Evolutionary conservation across 225 moss, liverwort and hornwort species (phyloP), one percentile per base, ranked within the genome.

Genomic region (Marchantia polymorpha): DNA sequence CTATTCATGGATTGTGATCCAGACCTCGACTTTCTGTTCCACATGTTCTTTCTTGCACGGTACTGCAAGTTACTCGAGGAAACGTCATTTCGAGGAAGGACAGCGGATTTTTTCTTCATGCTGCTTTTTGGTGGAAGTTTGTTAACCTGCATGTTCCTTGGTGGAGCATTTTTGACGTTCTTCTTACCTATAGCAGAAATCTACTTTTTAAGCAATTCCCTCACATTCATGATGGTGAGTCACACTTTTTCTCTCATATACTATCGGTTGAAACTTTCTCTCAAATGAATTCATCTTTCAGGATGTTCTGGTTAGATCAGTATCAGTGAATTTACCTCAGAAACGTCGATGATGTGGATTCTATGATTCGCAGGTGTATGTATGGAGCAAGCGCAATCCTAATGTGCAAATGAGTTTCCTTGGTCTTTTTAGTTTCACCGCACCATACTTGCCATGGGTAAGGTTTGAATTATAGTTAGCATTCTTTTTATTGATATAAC

Each of bases 311-410:
- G 2, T 5, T 71, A n/a, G 54, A 3, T 54, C 27, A 19, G 27
- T 16, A 14, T 12, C 26, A 26, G 0, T 49, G 25, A 53, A 0
- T 15, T 23, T 11, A 71, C 23, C 31, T 39, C 13, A 46, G 31
- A 7, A 59, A 19, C 15, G n/a, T 31, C 27, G 12, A 7, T 74
- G 56, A 75, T 11, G 3, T 60, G 23, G 61, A 49, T 17, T 51
- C 53, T 52, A 19, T 74, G 23, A 11, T 64, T 73, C 60, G 19
- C 89, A 97, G 97, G 97, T 97, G 0, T 97, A 97, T 82, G 97
- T 97, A 23, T 97, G 97, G 97, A 97, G 97, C 90, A 97, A 97
- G 86, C 93, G 97, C 53, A 97, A 97, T 86, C 97, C 94, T 74
- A 91, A 93, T 78, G 97, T 97, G 61, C 97, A 97, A 81, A 97